These are phyloP conservation scores for Globisporangium rhizosaccharum DNA, from an alignment of 352 stramenopile genomes.

Conservation along the genomic window DNA sequence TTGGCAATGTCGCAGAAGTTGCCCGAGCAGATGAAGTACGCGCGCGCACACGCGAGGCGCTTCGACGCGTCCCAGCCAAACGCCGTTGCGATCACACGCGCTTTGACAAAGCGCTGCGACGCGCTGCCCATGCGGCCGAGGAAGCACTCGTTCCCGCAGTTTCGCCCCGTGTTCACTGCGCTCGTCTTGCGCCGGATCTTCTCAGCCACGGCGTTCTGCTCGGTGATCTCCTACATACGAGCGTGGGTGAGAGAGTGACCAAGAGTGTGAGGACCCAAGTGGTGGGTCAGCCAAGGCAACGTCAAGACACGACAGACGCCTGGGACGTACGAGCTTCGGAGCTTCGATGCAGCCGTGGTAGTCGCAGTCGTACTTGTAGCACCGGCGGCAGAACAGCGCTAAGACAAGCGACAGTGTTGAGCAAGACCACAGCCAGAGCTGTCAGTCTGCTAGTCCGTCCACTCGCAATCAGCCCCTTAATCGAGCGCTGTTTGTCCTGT, in stretches of 20 bases:
- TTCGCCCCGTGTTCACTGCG: constrained; percentile 47
- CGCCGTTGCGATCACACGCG: constrained; percentile 35
- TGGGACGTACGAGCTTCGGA: constrained; percentile 42
- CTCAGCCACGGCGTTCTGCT: constrained; percentile 56
- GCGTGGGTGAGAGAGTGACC: neutral
- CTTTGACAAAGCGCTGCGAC: constrained; percentile 41
- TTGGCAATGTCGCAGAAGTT: constrained; percentile 78
- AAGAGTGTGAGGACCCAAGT: neutral
- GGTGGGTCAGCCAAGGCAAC: too few relatives aligned
- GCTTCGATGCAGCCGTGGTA: constrained; percentile 64
- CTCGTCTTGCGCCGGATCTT: constrained; percentile 32
- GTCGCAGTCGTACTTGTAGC: constrained; percentile 82
- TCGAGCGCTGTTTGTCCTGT: too few relatives aligned
- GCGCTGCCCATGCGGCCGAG: constrained; percentile 40
- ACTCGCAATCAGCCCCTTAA: too few relatives aligned
- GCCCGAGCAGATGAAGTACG: constrained; percentile 62
- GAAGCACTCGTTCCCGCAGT: constrained; percentile 78
- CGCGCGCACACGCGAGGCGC: constrained; percentile 45
- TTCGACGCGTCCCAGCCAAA: constrained; percentile 45
- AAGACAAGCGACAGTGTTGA: neutral
- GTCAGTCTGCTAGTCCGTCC: neutral
- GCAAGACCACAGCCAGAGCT: neutral
- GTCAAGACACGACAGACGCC: too few relatives aligned
- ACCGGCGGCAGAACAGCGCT: constrained; percentile 78
- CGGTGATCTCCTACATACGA: constrained; percentile 32